Base-by-base conservation (phyloP, 495 filamentous ascomycete genomes). In the Penicillium ochrochloron region DNA sequence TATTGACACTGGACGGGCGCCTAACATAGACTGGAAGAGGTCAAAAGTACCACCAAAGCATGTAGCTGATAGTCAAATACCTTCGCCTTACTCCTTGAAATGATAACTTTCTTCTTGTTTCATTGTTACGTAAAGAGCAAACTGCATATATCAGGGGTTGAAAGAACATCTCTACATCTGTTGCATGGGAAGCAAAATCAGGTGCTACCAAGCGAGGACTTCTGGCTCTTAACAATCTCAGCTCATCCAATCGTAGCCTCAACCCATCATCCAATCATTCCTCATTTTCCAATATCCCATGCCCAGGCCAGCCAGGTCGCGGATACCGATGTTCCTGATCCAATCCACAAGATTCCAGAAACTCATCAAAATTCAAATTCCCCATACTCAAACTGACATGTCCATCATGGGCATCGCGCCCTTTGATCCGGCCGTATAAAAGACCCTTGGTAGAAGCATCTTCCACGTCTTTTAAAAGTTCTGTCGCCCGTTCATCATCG, bases 401-500 rank as follows among this genome's bases (percentile, higher is more conserved):
- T 3, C 14, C 21, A 25, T 31, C 14, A 41, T 67, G 61, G 29
- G 57, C 66, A 33, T 62, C 55, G 3, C 62, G 59, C 21, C 62
- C 58, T 11, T 29, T 29, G n/a, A 62, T 7, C 3, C 66, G 51
- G 10, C 59, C 59, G 39, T 65, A 60, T 5, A 27, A n/a, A 21
- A 68, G 21, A 3, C 66, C 66, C 15, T 55, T 52, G 31, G 33
- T 34, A 5, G 46, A 23, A 14, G 59, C 27, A 21, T 46, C 21
- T 23, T 56, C 34, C 25, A 65, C 54, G 34, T 60, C 62, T 14
- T 50, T 56, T n/a, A 65, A 50, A 2, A 68, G 35, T n/a, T 60
- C 54, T 0, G 19, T n/a, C 5, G 53, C 55, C 5, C 42, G 34
- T 17, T 59, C 10, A 39, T 51, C 31, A 11, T 50, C 54, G 19